Base-by-base conservation (phyloP, 345 rosid species). In the Xanthoceras sorbifolium region DNA sequence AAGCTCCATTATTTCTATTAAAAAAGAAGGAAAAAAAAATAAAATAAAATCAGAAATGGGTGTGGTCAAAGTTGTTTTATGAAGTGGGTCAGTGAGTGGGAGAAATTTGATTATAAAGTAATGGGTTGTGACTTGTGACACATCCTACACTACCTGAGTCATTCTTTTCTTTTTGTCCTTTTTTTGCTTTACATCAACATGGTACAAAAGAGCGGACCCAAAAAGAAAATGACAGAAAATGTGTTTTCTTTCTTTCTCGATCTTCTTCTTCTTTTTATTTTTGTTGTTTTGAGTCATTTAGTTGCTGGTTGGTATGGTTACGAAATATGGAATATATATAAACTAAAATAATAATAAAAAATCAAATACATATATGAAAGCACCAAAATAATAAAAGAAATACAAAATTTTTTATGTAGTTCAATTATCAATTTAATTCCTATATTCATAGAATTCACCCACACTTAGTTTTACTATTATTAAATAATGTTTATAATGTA, bases 51-150 rank as follows among this genome's bases (percentile, higher is more conserved):
- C 9, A 29, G 9, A 70, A 50, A 15, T 55, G 31, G 50, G 61
- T 20, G 3, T 32, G 48, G 63, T 57, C 75, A 72, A 36, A 57
- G 65, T 34, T 38, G 6, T 22, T 7, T 36, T 22, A 9, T 20
- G 26, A 2, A 52, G 62, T 50, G 44, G 62, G 40, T 32, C 1
- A 55, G 64, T 54, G 11, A 32, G 64, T 71, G 48, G 28, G 12
- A n/a, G 29, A 50, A 32, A 18, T 55, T 20, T 8, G 57, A 69
- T 36, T 22, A 5, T 6, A 4, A 9, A 10, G 42, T 0, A n/a
- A 38, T 72, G 76, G 67, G 52, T 0, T 59, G 17, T 25, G 75
- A 71, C 75, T 0, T 57, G 15, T 36, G 75, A 72, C 75, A 25
- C 75, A 72, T 23, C 67, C 26, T 26, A 18, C 76, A 72, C 76